These are phyloP conservation scores for Geranomyces michiganensis DNA, from an alignment of 192 early-diverging fungal species.

Conservation along the genomic window DNA sequence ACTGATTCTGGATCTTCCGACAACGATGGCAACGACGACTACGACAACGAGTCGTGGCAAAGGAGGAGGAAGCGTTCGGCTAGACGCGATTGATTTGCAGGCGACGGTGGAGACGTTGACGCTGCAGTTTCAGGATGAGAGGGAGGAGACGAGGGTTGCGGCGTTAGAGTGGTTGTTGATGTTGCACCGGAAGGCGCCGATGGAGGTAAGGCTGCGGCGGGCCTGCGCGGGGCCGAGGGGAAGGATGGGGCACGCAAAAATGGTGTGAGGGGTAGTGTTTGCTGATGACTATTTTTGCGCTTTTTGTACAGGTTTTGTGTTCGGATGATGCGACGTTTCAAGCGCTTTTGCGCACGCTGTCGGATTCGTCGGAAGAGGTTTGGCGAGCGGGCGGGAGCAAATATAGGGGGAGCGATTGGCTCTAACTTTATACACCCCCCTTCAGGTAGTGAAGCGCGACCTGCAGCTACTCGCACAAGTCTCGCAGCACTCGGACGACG, in stretches of 20 bases:
- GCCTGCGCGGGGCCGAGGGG: background rate
- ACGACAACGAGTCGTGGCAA: background rate
- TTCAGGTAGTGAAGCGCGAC: conserved; percentile 82
- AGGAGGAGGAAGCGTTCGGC: background rate
- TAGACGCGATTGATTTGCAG: conserved; percentile 76
- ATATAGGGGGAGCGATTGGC: no score
- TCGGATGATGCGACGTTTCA: conserved; percentile 88
- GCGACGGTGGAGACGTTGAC: conserved; percentile 79
- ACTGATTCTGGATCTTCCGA: conserved; percentile 67
- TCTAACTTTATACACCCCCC: background rate
- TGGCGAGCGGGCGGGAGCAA: background rate
- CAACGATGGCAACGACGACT: background rate
- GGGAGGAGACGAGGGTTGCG: conserved; percentile 90
- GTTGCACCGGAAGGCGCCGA: conserved; percentile 91
- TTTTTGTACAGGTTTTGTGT: conserved; percentile 68
- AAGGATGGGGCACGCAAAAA: no score
- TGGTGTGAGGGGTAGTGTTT: background rate
- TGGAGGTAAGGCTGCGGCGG: conserved; percentile 66
- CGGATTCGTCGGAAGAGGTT: conserved; percentile 87
- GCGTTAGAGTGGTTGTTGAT: conserved; percentile 97
- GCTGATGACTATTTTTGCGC: background rate
- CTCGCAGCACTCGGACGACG: conserved; percentile 78
- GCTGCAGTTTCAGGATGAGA: conserved; percentile 78
- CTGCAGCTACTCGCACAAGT: conserved; percentile 95
- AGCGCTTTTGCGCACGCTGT: conserved; percentile 85